phyloP scores from a whole-genome alignment of 2,329 filamentous ascomycete genomes.

The Fusarium poae region DNA sequence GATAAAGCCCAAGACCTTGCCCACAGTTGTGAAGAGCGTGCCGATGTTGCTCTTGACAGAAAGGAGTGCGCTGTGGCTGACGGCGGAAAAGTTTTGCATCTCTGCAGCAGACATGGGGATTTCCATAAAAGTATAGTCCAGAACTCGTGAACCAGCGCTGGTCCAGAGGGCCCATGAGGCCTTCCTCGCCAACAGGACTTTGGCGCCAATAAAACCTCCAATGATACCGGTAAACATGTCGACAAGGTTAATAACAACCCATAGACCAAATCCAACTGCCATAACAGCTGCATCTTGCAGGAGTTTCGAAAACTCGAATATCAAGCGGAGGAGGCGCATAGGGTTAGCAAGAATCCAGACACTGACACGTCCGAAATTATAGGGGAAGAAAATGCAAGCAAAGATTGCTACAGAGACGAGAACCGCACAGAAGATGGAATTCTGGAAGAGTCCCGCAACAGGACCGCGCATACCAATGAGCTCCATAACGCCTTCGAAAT shows the following conservation, averaged over 20 bases:
- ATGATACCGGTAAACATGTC: constrained; percentile 55
- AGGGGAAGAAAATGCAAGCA: constrained; percentile 88
- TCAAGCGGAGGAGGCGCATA: constrained; percentile 77
- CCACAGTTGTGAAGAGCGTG: constrained; percentile 56
- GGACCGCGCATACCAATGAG: constrained; percentile 97
- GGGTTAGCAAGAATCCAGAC: constrained; percentile 86
- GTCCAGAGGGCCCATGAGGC: constrained; percentile 59
- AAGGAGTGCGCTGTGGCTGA: constrained; percentile 78
- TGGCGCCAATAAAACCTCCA: constrained; percentile 49
- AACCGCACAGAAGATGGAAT: constrained; percentile 92
- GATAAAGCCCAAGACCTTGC: constrained; percentile 58
- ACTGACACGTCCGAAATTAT: constrained; percentile 88
- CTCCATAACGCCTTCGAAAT: constrained; percentile 96
- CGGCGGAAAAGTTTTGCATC: constrained; percentile 80
- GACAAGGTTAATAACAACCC: constrained; percentile 56
- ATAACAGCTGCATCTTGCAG: constrained; percentile 82
- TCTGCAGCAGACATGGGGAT: constrained; percentile 69
- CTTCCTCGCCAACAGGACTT: constrained; percentile 53
- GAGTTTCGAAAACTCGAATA: constrained; percentile 82
- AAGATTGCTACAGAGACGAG: constrained; percentile 89
- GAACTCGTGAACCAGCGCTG: constrained; percentile 61
- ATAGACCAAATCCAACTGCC: constrained; percentile 68
- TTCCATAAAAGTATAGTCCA: constrained; percentile 64
- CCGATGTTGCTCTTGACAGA: constrained; percentile 68
- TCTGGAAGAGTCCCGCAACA: constrained; percentile 89